Conservation (phyloP, 371 early-diverging fungal species). For the Apophysomyces variabilis region DNA sequence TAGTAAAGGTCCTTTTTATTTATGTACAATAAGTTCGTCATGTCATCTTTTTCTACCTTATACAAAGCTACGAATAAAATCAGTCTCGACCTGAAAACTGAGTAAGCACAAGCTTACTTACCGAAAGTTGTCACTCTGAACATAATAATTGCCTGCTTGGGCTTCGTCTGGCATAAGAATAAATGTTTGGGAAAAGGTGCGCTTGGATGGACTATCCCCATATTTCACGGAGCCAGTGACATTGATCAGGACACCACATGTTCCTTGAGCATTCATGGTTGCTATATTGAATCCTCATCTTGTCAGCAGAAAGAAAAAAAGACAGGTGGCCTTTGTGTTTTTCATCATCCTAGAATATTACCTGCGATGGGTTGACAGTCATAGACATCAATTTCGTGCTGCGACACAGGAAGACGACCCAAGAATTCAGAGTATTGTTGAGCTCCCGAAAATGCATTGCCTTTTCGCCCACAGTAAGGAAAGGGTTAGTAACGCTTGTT, state of each 20-base stretch:
- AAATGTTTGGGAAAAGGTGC: slow-evolving; percentile 70
- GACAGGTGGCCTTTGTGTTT: too few species aligned
- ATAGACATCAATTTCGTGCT: slow-evolving; percentile 64
- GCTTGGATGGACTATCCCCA: slow-evolving; percentile 53
- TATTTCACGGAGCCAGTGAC: slow-evolving; percentile 67
- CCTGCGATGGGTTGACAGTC: slow-evolving; percentile 72
- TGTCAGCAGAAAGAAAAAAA: background rate
- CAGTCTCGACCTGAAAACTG: background rate
- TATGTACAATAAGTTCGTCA: too few species aligned
- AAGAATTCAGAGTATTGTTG: slow-evolving; percentile 62
- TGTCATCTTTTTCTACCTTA: background rate
- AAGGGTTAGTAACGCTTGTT: background rate
- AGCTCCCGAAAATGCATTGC: slow-evolving; percentile 62
- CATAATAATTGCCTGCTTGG: slow-evolving; percentile 56
- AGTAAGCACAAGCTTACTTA: slow-evolving; percentile 18
- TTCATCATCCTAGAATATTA: slow-evolving; percentile 11
- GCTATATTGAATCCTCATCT: slow-evolving; percentile 18
- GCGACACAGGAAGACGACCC: slow-evolving; percentile 61
- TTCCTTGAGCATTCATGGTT: slow-evolving; percentile 50
- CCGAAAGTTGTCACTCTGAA: slow-evolving; percentile 66
- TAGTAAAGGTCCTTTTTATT: too few species aligned
- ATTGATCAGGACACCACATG: slow-evolving; percentile 56
- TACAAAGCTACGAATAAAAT: background rate
- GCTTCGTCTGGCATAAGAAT: slow-evolving; percentile 65
- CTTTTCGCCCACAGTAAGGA: slow-evolving; percentile 24